Evolutionary conservation across 2,329 filamentous ascomycete genomes (phyloP).

Genomic region (Fusarium piperis): DNA sequence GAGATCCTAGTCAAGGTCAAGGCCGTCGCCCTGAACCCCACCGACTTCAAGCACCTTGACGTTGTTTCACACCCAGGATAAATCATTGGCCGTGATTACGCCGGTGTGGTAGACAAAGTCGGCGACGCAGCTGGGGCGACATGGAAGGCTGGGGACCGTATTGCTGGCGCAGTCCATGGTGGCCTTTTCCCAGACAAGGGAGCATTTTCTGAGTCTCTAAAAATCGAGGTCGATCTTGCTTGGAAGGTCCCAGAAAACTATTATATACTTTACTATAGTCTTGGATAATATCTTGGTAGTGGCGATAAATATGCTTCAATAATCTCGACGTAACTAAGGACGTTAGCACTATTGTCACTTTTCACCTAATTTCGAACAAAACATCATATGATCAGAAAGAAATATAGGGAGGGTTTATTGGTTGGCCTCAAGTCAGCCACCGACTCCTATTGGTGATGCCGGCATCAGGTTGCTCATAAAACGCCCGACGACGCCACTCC

Average conservation of each 20-base stretch:
- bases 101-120: conserved; percentile 46
- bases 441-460: no score
- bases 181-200: conserved; percentile 39
- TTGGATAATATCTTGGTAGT: no score
- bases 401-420: no score
- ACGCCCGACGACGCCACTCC: background rate
- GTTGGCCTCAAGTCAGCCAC: no score
- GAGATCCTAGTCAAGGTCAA: conserved; percentile 44
- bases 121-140: conserved; percentile 24
- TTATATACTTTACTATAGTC: no score
- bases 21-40: conserved; percentile 46
- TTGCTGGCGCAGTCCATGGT: conserved; percentile 40
- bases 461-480: background rate
- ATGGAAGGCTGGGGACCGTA: conserved; percentile 35
- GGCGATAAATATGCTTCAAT: no score
- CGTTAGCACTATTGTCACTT: no score
- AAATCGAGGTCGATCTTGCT: conserved; percentile 33
- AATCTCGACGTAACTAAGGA: no score
- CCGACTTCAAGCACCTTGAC: conserved; percentile 46
- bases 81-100: conserved; percentile 46
- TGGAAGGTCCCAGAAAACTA: conserved; percentile 43
- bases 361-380: no score
- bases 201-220: conserved; percentile 43
- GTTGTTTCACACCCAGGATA: conserved; percentile 40
- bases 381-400: no score